Percentiles rank a stretch among this genome's conserved stretches.
phyloP scores from a whole-genome alignment of 352 stramenopile species.

The Phytophthora niederhauseri region DNA sequence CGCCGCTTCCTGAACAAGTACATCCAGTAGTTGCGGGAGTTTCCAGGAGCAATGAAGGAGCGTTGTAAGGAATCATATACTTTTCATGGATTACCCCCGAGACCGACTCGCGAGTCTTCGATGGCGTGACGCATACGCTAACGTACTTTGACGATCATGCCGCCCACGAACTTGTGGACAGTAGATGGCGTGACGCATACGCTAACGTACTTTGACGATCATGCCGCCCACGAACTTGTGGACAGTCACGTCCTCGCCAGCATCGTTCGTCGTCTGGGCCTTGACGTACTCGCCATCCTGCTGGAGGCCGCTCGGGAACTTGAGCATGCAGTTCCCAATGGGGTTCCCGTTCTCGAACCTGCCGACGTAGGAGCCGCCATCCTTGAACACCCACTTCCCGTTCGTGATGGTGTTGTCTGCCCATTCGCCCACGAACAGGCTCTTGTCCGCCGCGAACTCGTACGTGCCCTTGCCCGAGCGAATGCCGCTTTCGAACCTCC shows the following conservation, averaged over 20 bases:
- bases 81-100: constrained; percentile 20
- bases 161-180: constrained; percentile 74
- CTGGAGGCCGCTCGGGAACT: constrained; percentile 86
- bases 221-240: constrained; percentile 78
- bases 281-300: constrained; percentile 90
- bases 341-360: constrained; percentile 88
- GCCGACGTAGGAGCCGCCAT: constrained; percentile 82
- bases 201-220: constrained; percentile 73
- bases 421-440: constrained; percentile 88
- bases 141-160: constrained; percentile 70
- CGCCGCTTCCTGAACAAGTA: constrained; percentile 98
- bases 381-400: constrained; percentile 93
- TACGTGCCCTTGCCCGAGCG: constrained; percentile 90
- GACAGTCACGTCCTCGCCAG: constrained; percentile 52
- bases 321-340: constrained; percentile 88
- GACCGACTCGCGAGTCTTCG: background rate
- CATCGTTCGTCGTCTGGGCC: constrained; percentile 43
- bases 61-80: constrained; percentile 23
- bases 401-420: constrained; percentile 85
- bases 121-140: constrained; percentile 34
- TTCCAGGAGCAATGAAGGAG: background rate
- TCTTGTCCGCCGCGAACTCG: constrained; percentile 86
- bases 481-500: constrained; percentile 79
- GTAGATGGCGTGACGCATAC: background rate
- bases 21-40: constrained; percentile 59